These are phyloP conservation scores for Cryoendolithus antarcticus DNA, from an alignment of 2,329 filamentous ascomycete species.

Conservation along the genomic window DNA sequence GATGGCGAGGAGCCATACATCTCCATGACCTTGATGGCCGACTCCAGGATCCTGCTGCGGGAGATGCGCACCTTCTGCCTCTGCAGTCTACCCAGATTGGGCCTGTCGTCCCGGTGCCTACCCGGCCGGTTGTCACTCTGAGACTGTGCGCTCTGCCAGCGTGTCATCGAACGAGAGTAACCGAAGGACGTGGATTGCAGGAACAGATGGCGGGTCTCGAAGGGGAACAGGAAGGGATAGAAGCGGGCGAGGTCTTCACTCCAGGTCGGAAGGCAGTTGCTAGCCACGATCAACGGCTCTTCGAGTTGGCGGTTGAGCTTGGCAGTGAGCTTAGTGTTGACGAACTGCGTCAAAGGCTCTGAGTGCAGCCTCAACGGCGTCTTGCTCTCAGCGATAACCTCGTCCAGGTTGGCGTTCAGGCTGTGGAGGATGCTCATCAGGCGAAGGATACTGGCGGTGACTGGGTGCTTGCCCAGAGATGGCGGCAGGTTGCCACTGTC, in stretches of 20 bases:
- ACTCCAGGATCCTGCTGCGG: constrained; percentile 85
- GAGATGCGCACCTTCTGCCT: constrained; percentile 98
- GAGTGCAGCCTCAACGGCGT: constrained; percentile 57
- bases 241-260: constrained; percentile 86
- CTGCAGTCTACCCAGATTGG: constrained; percentile 81
- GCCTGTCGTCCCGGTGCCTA: constrained; percentile 72
- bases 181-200: constrained; percentile 96
- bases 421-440: constrained; percentile 84
- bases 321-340: constrained; percentile 95
- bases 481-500: constrained; percentile 55
- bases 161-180: constrained; percentile 91
- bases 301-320: constrained; percentile 95
- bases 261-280: constrained; percentile 91
- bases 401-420: constrained; percentile 84
- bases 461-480: constrained; percentile 71
- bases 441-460: constrained; percentile 75
- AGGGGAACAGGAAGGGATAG: constrained; percentile 95
- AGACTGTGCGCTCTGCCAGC: constrained; percentile 70
- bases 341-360: constrained; percentile 84
- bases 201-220: constrained; percentile 93
- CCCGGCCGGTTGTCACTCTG: constrained; percentile 77
- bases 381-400: constrained; percentile 70
- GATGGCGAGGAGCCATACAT: constrained; percentile 94
- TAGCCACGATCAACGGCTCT: constrained; percentile 91
- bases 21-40: constrained; percentile 97